These are phyloP conservation scores for Flueggea neowawraea DNA, from an alignment of 441 rosid species.

Conservation along the genomic window DNA sequence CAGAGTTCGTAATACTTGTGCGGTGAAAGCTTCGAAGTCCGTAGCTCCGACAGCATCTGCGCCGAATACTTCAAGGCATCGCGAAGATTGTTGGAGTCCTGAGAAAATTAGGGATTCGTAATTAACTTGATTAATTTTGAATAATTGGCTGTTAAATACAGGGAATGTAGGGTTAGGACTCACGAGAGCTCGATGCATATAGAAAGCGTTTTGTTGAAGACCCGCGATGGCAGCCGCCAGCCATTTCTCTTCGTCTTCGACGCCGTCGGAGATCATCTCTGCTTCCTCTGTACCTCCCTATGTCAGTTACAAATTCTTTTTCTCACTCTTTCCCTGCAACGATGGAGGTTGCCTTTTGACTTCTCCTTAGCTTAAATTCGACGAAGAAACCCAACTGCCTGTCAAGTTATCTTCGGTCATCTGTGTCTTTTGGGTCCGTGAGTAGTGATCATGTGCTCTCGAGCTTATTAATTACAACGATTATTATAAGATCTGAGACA, in stretches of 20 bases:
- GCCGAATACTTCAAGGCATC: constrained; percentile 97
- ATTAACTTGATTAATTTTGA: neutral
- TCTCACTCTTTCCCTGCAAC: too few species aligned
- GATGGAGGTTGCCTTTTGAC: too few species aligned
- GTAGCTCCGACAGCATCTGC: constrained; percentile 96
- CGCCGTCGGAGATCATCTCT: constrained; percentile 74
- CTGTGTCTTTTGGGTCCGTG: too few species aligned
- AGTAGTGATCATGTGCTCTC: too few species aligned
- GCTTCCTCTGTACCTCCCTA: too few species aligned
- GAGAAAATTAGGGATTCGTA: constrained; percentile 13
- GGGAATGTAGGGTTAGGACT: constrained; percentile 6
- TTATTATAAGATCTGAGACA: too few species aligned
- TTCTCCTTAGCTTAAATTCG: too few species aligned
- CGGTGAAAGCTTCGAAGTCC: constrained; percentile 96
- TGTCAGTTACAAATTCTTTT: too few species aligned
- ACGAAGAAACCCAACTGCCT: too few species aligned
- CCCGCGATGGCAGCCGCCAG: constrained; percentile 90
- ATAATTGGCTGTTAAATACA: neutral
- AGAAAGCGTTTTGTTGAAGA: constrained; percentile 96
- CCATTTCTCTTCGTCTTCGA: constrained; percentile 97
- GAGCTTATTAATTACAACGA: too few species aligned
- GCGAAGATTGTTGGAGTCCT: constrained; percentile 94
- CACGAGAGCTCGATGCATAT: constrained; percentile 99
- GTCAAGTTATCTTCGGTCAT: too few species aligned
- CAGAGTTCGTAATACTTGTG: constrained; percentile 94